A percentile compares a stretch with the other conserved stretches of the same genome.
phyloP scores from a whole-genome alignment of 1,284 basidiomycete species.

The Wolfiporia cocos region DNA sequence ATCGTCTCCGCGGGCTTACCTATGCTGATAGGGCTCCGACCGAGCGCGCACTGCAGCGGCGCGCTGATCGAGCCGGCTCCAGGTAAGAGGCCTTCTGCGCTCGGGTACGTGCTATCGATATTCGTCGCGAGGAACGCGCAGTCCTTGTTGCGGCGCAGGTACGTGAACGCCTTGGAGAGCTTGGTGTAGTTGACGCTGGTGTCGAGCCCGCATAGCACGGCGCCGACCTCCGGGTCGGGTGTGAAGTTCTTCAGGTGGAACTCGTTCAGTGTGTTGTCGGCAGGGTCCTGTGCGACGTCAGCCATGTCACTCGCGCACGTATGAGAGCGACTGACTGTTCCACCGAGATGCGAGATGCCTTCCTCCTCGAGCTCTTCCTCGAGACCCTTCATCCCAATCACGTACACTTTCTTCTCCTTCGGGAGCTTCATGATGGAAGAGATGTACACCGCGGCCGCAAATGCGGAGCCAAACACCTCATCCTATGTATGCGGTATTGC shows the following conservation, averaged over 20 bases:
- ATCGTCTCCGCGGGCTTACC: slow-evolving; percentile 92
- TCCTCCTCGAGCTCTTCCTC: slow-evolving; percentile 90
- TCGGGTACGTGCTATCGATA: slow-evolving; percentile 88
- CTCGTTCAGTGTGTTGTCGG: slow-evolving; percentile 71
- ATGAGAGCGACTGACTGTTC: slow-evolving; percentile 56
- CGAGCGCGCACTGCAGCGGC: slow-evolving; percentile 73
- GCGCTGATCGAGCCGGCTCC: slow-evolving; percentile 84
- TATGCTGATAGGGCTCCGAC: slow-evolving; percentile 70
- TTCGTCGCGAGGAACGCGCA: slow-evolving; percentile 93
- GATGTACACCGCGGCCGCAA: slow-evolving; percentile 90
- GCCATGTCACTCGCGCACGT: not conserved
- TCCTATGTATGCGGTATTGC: slow-evolving; percentile 43
- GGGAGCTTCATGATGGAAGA: slow-evolving; percentile 87
- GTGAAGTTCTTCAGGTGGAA: slow-evolving; percentile 70
- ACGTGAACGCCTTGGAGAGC: slow-evolving; percentile 89
- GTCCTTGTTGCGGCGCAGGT: slow-evolving; percentile 73
- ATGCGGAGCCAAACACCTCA: slow-evolving; percentile 95
- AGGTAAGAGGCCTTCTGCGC: slow-evolving; percentile 75
- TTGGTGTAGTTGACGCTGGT: slow-evolving; percentile 85
- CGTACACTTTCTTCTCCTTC: slow-evolving; percentile 91
- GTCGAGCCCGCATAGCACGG: slow-evolving; percentile 90
- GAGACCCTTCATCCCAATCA: slow-evolving; percentile 89
- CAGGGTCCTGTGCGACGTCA: slow-evolving; percentile 56
- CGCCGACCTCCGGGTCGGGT: slow-evolving; percentile 76
- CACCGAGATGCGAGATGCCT: slow-evolving; percentile 78